Evolutionary conservation across 495 filamentous ascomycete species (phyloP), one percentile per base, ranked within the genome.

Genomic region (Penicillium flavigenum): DNA sequence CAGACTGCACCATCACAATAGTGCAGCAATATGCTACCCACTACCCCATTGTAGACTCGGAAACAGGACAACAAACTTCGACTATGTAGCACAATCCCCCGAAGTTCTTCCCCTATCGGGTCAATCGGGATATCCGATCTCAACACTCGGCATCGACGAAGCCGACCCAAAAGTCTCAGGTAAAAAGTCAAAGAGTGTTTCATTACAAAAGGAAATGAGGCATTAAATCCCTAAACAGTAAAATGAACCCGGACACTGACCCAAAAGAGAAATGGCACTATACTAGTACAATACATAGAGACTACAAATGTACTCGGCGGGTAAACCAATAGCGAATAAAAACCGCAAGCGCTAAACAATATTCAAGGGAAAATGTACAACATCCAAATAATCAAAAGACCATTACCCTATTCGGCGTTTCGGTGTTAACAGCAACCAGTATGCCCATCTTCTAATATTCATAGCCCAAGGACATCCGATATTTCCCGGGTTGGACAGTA

Each of bases 381-480:
- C 14, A 14, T 7, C 5, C 34, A 36, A 29, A 12, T 4, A 17
- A 45, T n/a, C 20, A 20, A 36, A 6, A 20, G 0, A 43, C 8
- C 54, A 46, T 32, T 55, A 16, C 58, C 58, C 51, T 36, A 54
- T 61, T 58, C 19, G 58, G 58, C 32, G 4, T 27, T 24, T 61
- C 62, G 61, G 61, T 63, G 58, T 50, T 56, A 38, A 8, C 39
- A 16, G 5, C 44, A 44, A 57, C 14, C 53, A 19, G 12, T 24
- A 17, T 20, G 4, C 7, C 36, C 36, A 20, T 17, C 26, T 17
- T 8, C 16, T 39, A n/a, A 17, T n/a, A 39, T 39, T 7, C 16
- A 39, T 17, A 17, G 3, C 36, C 6, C 7, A 39, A n/a, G 5
- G 5, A 26, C 26, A 19, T 43, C 57, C 57, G 57, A 46, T 20